phyloP scores from a whole-genome alignment of 306 rosid species.

The Cucurbita pepo region DNA sequence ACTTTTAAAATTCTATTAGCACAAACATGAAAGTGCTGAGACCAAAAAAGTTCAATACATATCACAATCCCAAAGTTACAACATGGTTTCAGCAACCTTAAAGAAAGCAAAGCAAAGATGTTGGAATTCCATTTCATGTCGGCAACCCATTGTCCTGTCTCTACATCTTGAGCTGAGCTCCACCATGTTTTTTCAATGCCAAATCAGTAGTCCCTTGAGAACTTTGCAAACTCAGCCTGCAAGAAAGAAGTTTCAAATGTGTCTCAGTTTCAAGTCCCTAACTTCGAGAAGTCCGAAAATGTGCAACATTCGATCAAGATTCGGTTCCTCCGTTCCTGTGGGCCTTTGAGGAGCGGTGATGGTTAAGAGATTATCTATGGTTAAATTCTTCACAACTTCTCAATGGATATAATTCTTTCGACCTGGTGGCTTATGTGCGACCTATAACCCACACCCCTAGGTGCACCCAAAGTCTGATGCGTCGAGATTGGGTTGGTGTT shows the following conservation, averaged over 20 bases:
- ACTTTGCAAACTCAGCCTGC: conserved; percentile 58
- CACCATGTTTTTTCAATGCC: background rate
- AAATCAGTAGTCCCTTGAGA: conserved; percentile 42
- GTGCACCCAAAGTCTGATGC: too few species aligned
- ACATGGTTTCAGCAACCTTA: background rate
- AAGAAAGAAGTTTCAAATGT: conserved; percentile 1
- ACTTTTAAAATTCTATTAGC: background rate
- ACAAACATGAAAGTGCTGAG: background rate
- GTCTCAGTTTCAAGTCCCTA: background rate
- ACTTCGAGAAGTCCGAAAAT: background rate
- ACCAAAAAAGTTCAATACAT: background rate
- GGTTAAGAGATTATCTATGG: too few species aligned
- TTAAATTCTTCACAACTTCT: too few species aligned
- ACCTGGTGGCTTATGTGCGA: too few species aligned
- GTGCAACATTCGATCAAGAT: background rate
- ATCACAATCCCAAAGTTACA: background rate
- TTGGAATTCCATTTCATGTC: background rate
- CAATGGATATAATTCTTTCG: too few species aligned
- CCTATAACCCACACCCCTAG: too few species aligned
- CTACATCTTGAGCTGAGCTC: background rate
- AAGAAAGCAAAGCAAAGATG: background rate
- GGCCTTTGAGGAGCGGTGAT: too few species aligned
- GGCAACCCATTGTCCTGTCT: background rate
- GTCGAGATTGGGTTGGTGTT: too few species aligned
- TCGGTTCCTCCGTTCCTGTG: background rate